Conservation (phyloP, 257 asterid genomes). For the Craterostigma plantagineum region DNA sequence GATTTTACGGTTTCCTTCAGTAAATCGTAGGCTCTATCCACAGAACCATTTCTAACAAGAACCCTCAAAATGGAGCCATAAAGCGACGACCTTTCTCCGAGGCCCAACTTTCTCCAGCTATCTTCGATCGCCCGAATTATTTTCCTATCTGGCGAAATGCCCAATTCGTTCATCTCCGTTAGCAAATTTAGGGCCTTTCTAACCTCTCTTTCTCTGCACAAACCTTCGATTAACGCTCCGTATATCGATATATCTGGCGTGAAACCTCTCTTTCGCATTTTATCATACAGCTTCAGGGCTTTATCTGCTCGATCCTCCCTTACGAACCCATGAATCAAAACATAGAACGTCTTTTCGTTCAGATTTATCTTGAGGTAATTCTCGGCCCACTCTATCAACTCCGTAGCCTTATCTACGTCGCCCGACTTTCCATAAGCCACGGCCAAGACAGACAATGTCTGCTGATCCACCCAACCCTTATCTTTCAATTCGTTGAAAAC, state of each 20-base stretch:
- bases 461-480: constrained; percentile 68
- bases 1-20: constrained; percentile 22
- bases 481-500: constrained; percentile 40
- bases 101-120: constrained; percentile 22
- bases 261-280: constrained; percentile 40
- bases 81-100: constrained; percentile 19
- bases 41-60: constrained; percentile 35
- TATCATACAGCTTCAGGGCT: constrained; percentile 44
- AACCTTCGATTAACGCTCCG: constrained; percentile 48
- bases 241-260: constrained; percentile 42
- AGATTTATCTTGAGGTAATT: constrained; percentile 26
- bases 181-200: constrained; percentile 41
- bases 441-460: constrained; percentile 39
- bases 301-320: constrained; percentile 41
- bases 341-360: constrained; percentile 53
- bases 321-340: constrained; percentile 68
- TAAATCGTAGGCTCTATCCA: constrained; percentile 45
- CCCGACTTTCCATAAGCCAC: constrained; percentile 53
- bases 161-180: constrained; percentile 28
- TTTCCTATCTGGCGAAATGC: constrained; percentile 44
- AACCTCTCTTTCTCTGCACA: constrained; percentile 37
- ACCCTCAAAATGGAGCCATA: constrained; percentile 32
- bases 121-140: constrained; percentile 30
- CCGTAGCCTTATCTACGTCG: constrained; percentile 55
- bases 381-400: constrained; percentile 54